Evolutionary conservation across 169 alveolate species (phyloP), one percentile per base, ranked within the genome.

Genomic region (Plasmodium ovale): DNA sequence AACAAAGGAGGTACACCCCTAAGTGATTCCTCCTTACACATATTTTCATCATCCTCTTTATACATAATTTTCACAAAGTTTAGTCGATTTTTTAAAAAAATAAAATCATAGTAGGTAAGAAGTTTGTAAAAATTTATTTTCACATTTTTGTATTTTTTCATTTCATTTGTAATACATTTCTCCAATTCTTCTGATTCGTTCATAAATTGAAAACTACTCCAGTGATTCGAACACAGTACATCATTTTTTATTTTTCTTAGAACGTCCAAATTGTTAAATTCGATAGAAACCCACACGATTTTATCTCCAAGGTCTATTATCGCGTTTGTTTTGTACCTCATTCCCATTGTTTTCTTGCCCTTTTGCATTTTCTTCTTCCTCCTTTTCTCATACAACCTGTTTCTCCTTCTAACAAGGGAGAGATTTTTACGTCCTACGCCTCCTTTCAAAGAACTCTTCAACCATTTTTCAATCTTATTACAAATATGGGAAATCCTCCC

Each of bases 261-360:
- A 14, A n/a, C 27, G 39, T 54, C 64, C 19, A 82, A 58, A 29
- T 82, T 69, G 14, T 82, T 82, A 53, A 82, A 82, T 82, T 82
- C 90, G 37, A 82, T 49, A 0, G 90, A 65, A n/a, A 68, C 62
- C 90, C 90, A 82, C 12, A 82, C 90, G 37, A 68, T 67, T 59
- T 68, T 64, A 31, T 68, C 71, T 33, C 90, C 85, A 35, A 82
- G 53, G 25, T 82, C 90, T 19, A 82, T 67, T 0, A 82, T 82
- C 31, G 84, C 90, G 67, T 68, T 82, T n/a, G 90, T 65, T 82
- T 68, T 82, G 21, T 82, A 82, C 31, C 62, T 77, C 33, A 77
- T 37, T 16, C 62, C 62, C 42, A 33, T 59, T 19, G 10, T 25
- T 47, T 62, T 47, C 47, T 37, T 72, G 21, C 19, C 1, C 19